Evolutionary conservation across 2,329 filamentous ascomycete genomes (phyloP), one percentile per base, ranked within the genome.

Genomic region (Paracamarosporium sp.): DNA sequence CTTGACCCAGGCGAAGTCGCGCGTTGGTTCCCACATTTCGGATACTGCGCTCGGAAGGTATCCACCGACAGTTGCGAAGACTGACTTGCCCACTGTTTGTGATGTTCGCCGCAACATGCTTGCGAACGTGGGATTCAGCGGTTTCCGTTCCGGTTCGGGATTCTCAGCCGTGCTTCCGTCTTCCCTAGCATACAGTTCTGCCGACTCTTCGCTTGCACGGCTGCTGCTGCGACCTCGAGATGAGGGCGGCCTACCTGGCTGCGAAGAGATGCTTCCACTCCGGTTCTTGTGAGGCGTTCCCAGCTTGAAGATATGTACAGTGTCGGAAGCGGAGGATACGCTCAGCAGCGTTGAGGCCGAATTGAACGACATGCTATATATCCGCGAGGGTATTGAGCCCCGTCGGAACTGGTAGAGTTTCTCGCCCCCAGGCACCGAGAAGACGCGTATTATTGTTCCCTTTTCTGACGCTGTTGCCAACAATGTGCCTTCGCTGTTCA

Each of bases 341-440:
- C 93, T 97, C 33, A 99, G 86, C 11, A 99, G 83, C 1, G 93
- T 97, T 2, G 93, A 96, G 57, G 91, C 93, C 48, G 93, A 88
- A 76, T 99, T 99, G 80, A 99, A 99, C 1, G 93, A 96, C 93
- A 99, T 97, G 85, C 93, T 96, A 80, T 93, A 97, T 67, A 99
- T 99, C 38, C 92, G 90, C 1, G 93, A 93, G 0, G 95, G 95
- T 77, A 97, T 97, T 2, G 94, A 97, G 41, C 95, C 95, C 63
- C 95, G 88, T 58, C 95, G 88, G 79, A 99, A 99, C 74, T 99
- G 94, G 76, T 93, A 98, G 17, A 99, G 84, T 76, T 98, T 99
- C 70, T 94, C 89, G 11, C 92, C 95, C 62, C 89, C 88, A 2
- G 95, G 95, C 1, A 99, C 87, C 1, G 92, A 92, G 77, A 99